Base-by-base conservation (phyloP, 768 basidiomycete species). In the Amanita rubescens region DNA sequence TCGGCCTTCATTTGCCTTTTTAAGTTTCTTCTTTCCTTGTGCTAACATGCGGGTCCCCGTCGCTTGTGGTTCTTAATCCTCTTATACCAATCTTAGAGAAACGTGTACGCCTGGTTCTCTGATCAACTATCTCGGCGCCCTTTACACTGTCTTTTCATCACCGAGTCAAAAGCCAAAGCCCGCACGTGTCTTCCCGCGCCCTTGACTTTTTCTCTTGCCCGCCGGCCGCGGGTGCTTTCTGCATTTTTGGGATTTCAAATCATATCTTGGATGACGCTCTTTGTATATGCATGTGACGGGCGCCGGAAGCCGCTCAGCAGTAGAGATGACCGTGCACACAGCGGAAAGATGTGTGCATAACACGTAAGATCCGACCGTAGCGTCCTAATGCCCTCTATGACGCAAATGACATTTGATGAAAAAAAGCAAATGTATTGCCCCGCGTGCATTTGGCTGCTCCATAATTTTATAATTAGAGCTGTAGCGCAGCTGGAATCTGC, bases 81-180 rank as follows among this genome's bases (percentile, higher is more conserved):
- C 44, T 24, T 14, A 47, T 27, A 5, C 27, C 51, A 44, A 44
- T 32, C 30, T 30, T 44, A 41, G 41, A 52, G 51, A 17, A 52
- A 52, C 51, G 51, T 41, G 51, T 41, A 34, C 22, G n/a, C 35
- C 17, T 38, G 37, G 17, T 35, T 51, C 17, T 17, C 10, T 24
- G 33, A 49, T 34, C 27, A 17, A n/a, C n/a, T 15, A 51, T 38
- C 38, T 50, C 49, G 49, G 33, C 5, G 5, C 37, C 14, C n/a
- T 6, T 39, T 27, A 9, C 22, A 33, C 8, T 12, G n/a, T 24
- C 30, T 30, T 15, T n/a, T 32, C 37, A 30, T 51, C 35, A 22
- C 35, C 38, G 38, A 51, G 38, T 51, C 38, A 51, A 42, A 49
- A 49, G 48, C 19, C 20, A 25, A 30, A n/a, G 14, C 49, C 27